Base-by-base conservation (phyloP, 2,329 filamentous ascomycete species). In the Rutstroemia sp. region DNA sequence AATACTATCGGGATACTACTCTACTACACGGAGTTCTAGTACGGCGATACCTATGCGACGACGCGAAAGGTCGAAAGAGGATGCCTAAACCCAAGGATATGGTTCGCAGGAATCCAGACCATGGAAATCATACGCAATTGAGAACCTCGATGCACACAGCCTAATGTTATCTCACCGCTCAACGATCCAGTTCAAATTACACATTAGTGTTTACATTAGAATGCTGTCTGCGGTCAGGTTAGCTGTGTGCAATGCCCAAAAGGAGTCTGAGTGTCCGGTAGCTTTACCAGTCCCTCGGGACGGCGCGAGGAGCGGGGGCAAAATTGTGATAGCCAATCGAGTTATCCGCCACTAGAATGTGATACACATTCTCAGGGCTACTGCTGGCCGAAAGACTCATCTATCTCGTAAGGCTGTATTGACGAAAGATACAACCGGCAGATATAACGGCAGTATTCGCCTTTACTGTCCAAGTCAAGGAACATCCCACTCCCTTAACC, bases 351-450 rank as follows among this genome's bases (percentile, higher is more conserved):
- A 49, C 25, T 25, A 39, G 30, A 42, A 49, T 38, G 30, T n/a
- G 37, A 49, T 42, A 45, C 37, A 42, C 21, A 34, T 34, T 34
- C 21, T 18, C 23, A 49, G 19, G 41, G 23, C 23, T 54, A 42
- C 19, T 39, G 37, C 12, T 54, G 23, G 37, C 45, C 30, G 34
- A 21, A 38, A 19, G 39, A 42, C 39, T 18, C 18, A 49, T 54
- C 52, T 54, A 8, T n/a, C 14, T 42, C 34, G 39, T 54, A 49
- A 54, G 45, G 45, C 52, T 54, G 52, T 25, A 12, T 54, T 54
- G 34, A 49, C 34, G 45, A 54, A 49, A 49, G 21, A 34, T 19
- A 23, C 7, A 9, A 9, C 23, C 52, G 34, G 52, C 44, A 54
- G 30, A 54, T 21, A 18, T 14, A 18, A 18, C n/a, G 18, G 39